phyloP scores from a whole-genome alignment of 345 rosid genomes.

The Eucalyptus leucophloia region DNA sequence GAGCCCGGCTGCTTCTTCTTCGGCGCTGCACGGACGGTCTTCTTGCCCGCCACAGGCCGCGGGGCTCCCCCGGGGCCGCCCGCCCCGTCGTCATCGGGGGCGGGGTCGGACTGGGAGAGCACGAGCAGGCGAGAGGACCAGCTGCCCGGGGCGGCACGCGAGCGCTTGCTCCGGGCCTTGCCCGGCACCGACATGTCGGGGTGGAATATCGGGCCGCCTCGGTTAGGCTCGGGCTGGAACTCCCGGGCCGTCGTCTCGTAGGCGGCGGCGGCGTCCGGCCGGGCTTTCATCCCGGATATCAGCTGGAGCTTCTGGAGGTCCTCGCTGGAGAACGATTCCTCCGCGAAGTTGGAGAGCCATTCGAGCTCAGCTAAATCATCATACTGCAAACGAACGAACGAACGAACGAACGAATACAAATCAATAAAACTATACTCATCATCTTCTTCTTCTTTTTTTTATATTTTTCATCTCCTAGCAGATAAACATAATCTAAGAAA shows the following conservation, averaged over 20 bases:
- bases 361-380: conserved; percentile 96
- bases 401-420: neutral
- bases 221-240: conserved; percentile 6
- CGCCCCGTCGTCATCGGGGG: conserved; percentile 10
- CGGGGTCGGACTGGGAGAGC: conserved; percentile 19
- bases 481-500: neutral
- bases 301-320: conserved; percentile 76
- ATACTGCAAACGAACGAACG: conserved; percentile 19
- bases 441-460: neutral
- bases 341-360: conserved; percentile 92
- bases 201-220: conserved; percentile 18
- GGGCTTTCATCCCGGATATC: conserved; percentile 59
- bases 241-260: conserved; percentile 25
- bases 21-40: conserved; percentile 2
- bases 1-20: conserved; percentile 30
- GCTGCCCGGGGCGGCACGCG: conserved; percentile 67
- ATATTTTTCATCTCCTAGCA: neutral
- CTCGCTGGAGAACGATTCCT: conserved; percentile 91
- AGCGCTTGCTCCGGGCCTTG: conserved; percentile 93
- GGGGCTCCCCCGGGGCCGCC: neutral
- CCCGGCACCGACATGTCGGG: conserved; percentile 73
- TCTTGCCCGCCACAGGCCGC: conserved; percentile 8
- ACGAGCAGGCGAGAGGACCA: conserved; percentile 83
- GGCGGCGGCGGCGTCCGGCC: conserved; percentile 22
- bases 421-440: neutral